A percentile compares a stretch with the other conserved stretches of the same genome.
Conservation (phyloP, 306 rosid genomes). For the Dalbergia cultrata region DNA sequence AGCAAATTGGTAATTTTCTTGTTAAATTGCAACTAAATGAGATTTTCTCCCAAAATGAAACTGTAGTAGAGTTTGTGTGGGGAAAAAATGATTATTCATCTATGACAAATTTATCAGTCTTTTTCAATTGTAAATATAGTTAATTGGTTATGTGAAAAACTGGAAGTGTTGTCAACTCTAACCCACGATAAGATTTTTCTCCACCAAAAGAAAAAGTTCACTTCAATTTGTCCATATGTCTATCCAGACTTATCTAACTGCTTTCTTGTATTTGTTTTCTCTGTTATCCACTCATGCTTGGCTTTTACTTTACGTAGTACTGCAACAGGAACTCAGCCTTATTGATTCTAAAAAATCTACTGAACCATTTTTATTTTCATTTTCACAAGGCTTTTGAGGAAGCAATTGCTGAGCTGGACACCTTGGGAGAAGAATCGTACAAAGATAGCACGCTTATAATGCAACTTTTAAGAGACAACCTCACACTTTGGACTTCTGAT, state of each 20-base stretch:
- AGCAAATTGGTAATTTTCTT: background rate
- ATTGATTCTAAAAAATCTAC: constrained; percentile 29
- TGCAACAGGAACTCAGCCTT: constrained; percentile 4
- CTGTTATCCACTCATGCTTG: constrained; percentile 22
- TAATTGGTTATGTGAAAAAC: constrained; percentile 15
- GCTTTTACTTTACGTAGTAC: constrained; percentile 26
- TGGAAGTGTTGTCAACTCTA: background rate
- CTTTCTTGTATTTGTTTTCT: background rate
- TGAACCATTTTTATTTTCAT: constrained; percentile 26
- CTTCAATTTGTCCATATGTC: constrained; percentile 4
- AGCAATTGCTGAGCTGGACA: constrained; percentile 90
- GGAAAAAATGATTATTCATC: background rate
- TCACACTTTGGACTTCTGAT: constrained; percentile 91
- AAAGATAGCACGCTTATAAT: constrained; percentile 92
- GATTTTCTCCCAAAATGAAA: background rate
- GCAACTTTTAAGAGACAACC: constrained; percentile 88
- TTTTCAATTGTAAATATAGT: too few relatives aligned
- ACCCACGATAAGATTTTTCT: background rate
- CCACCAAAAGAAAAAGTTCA: background rate
- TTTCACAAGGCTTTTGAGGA: constrained; percentile 76
- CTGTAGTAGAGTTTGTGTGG: background rate
- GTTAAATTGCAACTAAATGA: background rate
- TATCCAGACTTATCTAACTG: constrained; percentile 20
- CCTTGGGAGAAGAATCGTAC: constrained; percentile 88
- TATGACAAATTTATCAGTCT: too few relatives aligned